Evolutionary conservation across 2,329 filamentous ascomycete genomes (phyloP).

Genomic region (Mycosphaerella sp.): DNA sequence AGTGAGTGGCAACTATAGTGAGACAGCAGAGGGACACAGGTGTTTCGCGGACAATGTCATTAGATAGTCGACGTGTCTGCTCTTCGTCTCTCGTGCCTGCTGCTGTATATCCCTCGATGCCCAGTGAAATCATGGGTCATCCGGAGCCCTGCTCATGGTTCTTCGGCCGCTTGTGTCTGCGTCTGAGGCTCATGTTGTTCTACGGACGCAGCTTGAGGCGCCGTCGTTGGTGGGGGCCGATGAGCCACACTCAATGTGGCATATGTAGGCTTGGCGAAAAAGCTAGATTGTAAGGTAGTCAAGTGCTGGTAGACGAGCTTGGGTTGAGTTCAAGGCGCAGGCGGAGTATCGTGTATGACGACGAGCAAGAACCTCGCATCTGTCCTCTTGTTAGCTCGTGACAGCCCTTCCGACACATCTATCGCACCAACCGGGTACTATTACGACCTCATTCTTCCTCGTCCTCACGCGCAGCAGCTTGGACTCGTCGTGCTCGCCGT

Average conservation of each 20-base stretch:
- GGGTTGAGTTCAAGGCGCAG: constrained; percentile 44
- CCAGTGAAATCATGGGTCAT: too few relatives aligned
- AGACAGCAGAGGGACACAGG: constrained; percentile 55
- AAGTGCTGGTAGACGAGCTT: neutral
- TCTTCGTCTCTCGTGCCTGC: neutral
- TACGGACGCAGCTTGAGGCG: too few relatives aligned
- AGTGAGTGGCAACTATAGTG: constrained; percentile 70
- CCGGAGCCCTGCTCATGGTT: too few relatives aligned
- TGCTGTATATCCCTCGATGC: too few relatives aligned
- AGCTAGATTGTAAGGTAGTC: too few relatives aligned
- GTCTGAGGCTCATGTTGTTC: too few relatives aligned
- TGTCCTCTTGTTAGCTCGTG: constrained; percentile 10
- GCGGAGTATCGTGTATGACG: constrained; percentile 74
- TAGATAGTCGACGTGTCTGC: constrained; percentile 38
- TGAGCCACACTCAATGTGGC: too few relatives aligned
- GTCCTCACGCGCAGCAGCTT: constrained; percentile 70
- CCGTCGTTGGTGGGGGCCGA: too few relatives aligned
- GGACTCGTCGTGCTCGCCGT: constrained; percentile 71
- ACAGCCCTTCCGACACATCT: neutral
- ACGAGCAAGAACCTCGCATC: constrained; percentile 73
- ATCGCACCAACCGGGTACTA: constrained; percentile 55
- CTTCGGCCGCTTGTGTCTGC: too few relatives aligned
- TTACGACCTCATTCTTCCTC: constrained; percentile 79
- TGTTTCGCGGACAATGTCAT: constrained; percentile 67
- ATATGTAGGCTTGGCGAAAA: too few relatives aligned